Base-by-base conservation (phyloP, 495 filamentous ascomycete genomes). In the Chlorociboria aeruginascens region DNA sequence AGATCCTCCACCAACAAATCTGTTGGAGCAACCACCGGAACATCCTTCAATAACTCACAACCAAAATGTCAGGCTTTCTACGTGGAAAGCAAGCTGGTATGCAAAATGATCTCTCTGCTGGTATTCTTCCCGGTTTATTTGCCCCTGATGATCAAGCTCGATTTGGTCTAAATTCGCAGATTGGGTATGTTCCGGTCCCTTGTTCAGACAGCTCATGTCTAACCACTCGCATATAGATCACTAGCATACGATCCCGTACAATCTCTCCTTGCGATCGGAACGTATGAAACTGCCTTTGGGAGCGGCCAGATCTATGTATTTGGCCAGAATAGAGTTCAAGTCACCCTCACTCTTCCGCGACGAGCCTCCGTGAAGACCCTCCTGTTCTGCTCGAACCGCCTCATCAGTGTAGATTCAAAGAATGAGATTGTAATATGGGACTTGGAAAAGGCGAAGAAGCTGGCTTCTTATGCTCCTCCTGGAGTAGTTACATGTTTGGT, bases 51-150 rank as follows among this genome's bases (percentile, higher is more conserved):
- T 40, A 49, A 43, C 14, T 20, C 32, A 34, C 35, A 12, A 34
- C 39, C 50, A 55, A 33, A 3, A 60, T 60, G 88, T 79, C 86
- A 35, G 78, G 83, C 54, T 90, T 96, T 62, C 65, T 98, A 53
- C 74, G 92, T 52, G 83, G 86, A 33, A 95, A 92, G 72, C 92
- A 98, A 70, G 78, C 87, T 45, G 92, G 92, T 46, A 81, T 98
- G 45, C 83, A 86, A 60, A 85, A 78, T 62, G 92, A 97, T 66
- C 74, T 98, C 32, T 95, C 90, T 25, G 78, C 83, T 10, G 81
- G 81, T 42, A 73, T 95, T 45, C 67, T 74, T 33, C 74, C 85
- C 25, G 82, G 82, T 38, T 60, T 84, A 13, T 95, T 96, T 61
- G 65, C 76, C 43, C 76, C 89, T 16, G 92, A 95, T 61, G 86